phyloP scores from a whole-genome alignment of 1,139 yeast genomes.

The Geotrichum restrictum region DNA sequence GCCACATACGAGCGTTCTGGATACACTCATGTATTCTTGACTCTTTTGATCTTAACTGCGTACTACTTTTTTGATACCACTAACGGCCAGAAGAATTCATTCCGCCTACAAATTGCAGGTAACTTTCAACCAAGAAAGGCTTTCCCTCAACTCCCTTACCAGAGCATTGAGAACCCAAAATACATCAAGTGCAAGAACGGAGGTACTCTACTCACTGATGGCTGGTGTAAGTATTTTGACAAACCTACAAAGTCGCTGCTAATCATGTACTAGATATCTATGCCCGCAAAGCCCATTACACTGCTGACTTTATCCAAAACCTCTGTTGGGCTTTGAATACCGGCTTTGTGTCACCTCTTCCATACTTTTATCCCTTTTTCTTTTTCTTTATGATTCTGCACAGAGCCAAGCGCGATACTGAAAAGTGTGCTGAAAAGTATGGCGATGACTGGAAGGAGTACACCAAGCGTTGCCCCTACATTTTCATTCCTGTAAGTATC shows the following conservation, averaged over 20 bases:
- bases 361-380: slow-evolving; percentile 93
- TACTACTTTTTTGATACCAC: slow-evolving; percentile 93
- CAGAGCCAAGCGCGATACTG: slow-evolving; percentile 81
- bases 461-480: slow-evolving; percentile 81
- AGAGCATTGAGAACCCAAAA: slow-evolving; percentile 73
- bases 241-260: background rate
- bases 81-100: slow-evolving; percentile 91
- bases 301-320: slow-evolving; percentile 88
- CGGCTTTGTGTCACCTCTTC: slow-evolving; percentile 82
- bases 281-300: slow-evolving; percentile 92
- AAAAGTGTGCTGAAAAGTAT: slow-evolving; percentile 78
- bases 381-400: slow-evolving; percentile 83
- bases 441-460: slow-evolving; percentile 93
- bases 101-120: slow-evolving; percentile 84
- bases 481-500: slow-evolving; percentile 62
- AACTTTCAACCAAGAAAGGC: slow-evolving; percentile 70
- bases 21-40: slow-evolving; percentile 54
- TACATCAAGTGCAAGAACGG: slow-evolving; percentile 85
- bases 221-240: slow-evolving; percentile 63
- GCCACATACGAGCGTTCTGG: slow-evolving; percentile 70
- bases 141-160: slow-evolving; percentile 89
- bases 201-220: slow-evolving; percentile 77
- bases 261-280: slow-evolving; percentile 34
- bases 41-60: slow-evolving; percentile 56
- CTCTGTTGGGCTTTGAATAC: slow-evolving; percentile 89